phyloP scores from a whole-genome alignment of 441 rosid species.

The Melastoma candidum region DNA sequence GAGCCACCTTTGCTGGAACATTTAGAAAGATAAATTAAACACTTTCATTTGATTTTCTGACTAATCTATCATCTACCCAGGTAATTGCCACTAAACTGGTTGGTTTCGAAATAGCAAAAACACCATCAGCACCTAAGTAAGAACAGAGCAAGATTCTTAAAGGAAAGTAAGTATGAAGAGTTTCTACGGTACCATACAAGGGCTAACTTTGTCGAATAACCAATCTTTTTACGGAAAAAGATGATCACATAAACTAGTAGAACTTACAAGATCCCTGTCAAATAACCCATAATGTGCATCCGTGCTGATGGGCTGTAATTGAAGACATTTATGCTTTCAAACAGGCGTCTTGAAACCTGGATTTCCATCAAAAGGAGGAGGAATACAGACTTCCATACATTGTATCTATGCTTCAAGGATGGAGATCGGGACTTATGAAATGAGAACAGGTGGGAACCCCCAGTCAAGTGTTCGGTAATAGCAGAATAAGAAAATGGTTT shows the following conservation, averaged over 20 bases:
- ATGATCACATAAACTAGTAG: constrained; percentile 4
- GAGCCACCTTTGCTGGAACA: not conserved
- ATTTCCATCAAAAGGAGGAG: constrained; percentile 58
- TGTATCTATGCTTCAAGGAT: constrained; percentile 23
- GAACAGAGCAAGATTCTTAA: too few species aligned
- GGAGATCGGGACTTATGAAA: constrained; percentile 28
- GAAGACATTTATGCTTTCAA: constrained; percentile 46
- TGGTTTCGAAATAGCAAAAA: too few species aligned
- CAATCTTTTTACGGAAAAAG: not conserved
- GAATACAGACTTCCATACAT: constrained; percentile 44
- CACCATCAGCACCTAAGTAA: too few species aligned
- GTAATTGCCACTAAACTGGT: too few species aligned
- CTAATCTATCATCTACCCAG: too few species aligned
- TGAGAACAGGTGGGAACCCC: constrained; percentile 37
- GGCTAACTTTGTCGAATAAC: not conserved
- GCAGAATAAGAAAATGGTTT: constrained; percentile 29
- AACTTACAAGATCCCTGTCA: constrained; percentile 61
- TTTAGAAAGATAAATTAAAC: not conserved
- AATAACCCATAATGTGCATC: constrained; percentile 57
- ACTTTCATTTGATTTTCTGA: too few species aligned
- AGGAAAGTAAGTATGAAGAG: too few species aligned
- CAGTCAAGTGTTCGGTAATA: constrained; percentile 34
- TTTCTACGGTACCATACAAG: not conserved
- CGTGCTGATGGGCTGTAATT: constrained; percentile 61
- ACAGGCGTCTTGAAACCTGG: constrained; percentile 59